A percentile compares a stretch with the other conserved stretches of the same genome.
Conservation (phyloP, 495 filamentous ascomycete species). For the Penicillium alfredii region DNA sequence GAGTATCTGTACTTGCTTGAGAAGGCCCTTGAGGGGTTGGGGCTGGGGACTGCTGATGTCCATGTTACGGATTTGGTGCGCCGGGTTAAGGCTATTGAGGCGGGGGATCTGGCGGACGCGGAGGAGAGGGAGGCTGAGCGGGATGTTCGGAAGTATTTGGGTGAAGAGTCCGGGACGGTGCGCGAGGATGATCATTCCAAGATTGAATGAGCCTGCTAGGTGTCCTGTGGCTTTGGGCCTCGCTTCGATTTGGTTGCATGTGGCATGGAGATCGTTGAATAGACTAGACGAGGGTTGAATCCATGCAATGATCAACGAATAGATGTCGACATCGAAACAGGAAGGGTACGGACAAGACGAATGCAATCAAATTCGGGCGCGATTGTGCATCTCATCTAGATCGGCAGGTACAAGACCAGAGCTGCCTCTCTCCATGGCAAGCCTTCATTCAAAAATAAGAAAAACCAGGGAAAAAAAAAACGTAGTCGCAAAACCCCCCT, state of each 20-base stretch:
- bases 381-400: too few relatives aligned
- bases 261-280: background rate
- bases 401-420: background rate
- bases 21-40: slow-evolving; percentile 65
- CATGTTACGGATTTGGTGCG: slow-evolving; percentile 61
- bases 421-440: slow-evolving; percentile 3
- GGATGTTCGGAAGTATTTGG: slow-evolving; percentile 30
- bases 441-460: slow-evolving; percentile 1
- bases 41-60: slow-evolving; percentile 72
- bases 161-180: slow-evolving; percentile 18
- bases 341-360: too few relatives aligned
- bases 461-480: slow-evolving; percentile 3
- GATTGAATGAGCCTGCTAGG: slow-evolving; percentile 16
- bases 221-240: too few relatives aligned
- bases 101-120: slow-evolving; percentile 17
- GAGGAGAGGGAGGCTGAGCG: slow-evolving; percentile 36
- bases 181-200: slow-evolving; percentile 11
- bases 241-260: too few relatives aligned
- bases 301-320: too few relatives aligned
- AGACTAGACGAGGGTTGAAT: too few relatives aligned
- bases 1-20: slow-evolving; percentile 88
- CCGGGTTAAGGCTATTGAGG: slow-evolving; percentile 40
- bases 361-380: too few relatives aligned
- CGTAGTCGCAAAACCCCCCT: slow-evolving; percentile 4
- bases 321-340: too few relatives aligned